Percentiles rank a stretch among this genome's conserved stretches.
Conservation (phyloP, 2,329 filamentous ascomycete genomes). For the Purpureocillium takamizusanense region DNA sequence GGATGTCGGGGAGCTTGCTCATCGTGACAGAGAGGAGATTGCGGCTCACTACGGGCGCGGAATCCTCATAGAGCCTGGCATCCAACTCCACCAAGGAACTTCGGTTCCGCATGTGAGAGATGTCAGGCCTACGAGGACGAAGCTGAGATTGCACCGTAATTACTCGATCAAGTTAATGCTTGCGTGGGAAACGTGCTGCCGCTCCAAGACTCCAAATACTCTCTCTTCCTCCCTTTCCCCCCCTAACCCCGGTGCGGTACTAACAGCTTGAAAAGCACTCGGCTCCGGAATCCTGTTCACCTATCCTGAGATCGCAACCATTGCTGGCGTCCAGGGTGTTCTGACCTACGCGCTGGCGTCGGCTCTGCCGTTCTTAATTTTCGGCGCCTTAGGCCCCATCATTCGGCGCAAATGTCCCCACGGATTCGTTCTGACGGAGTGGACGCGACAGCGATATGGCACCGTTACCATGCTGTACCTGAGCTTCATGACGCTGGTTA, state of each 20-base stretch:
- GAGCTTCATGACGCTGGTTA: conserved; percentile 69
- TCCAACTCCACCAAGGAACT: conserved; percentile 36
- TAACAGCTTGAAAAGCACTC: conserved; percentile 55
- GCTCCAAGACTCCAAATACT: conserved; percentile 50
- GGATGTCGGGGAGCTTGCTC: conserved; percentile 1
- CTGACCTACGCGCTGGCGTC: conserved; percentile 68
- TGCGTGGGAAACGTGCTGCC: conserved; percentile 97
- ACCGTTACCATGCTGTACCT: conserved; percentile 60
- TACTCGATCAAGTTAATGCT: conserved; percentile 99
- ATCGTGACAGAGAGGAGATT: conserved; percentile 24
- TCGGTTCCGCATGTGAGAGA: conserved; percentile 23
- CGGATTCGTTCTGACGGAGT: conserved; percentile 77
- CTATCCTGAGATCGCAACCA: conserved; percentile 72
- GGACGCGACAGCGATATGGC: conserved; percentile 74
- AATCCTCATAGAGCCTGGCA: conserved; percentile 42
- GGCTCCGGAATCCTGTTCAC: conserved; percentile 78
- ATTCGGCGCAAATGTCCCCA: conserved; percentile 74
- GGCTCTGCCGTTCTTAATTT: conserved; percentile 62
- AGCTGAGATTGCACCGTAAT: conserved; percentile 95
- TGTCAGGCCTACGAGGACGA: conserved; percentile 39
- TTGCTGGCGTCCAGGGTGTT: conserved; percentile 70
- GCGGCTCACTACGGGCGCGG: conserved; percentile 82
- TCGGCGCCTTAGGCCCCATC: conserved; percentile 65
- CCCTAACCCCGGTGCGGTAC: conserved; percentile 18
- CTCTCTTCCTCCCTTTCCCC: conserved; percentile 13